Base-by-base conservation (phyloP, 495 filamentous ascomycete genomes). In the Polyplosphaeria fusca region DNA sequence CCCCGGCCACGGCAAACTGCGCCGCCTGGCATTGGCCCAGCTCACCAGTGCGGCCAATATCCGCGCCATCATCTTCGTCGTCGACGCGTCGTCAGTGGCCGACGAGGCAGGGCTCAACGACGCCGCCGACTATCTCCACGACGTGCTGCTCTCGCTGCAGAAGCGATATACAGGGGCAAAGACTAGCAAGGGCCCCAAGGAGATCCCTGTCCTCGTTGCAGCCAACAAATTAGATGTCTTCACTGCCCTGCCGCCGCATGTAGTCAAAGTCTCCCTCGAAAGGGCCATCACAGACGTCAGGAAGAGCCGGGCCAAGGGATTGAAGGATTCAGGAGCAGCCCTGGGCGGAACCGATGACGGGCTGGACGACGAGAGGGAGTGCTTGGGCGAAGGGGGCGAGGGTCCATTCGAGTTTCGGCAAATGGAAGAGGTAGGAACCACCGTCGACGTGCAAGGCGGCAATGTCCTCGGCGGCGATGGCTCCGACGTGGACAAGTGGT, bases 161-260 rank as follows among this genome's bases (percentile, higher is more conserved):
- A 87, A 84, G 69, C 79, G 86, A 4, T 77, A 82, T n/a, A 74
- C 81, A 13, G 72, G 66, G 12, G 77, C 71, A 28, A 77, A 80
- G 60, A 82, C 78, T 9, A 73, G 77, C 39, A 84, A 84, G 52
- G 76, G 78, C 1, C 80, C 82, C 0, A 70, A 78, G 14, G 79
- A 82, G 18, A 77, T 94, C 25, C 82, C 86, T 0, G 80, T 98
- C 2, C 72, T 97, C 18, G 72, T 98, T 35, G 91, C 88, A 3
- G 91, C 91, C 32, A 97, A 97, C 68, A 98, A 98, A 76, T 77
- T 91, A 46, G 93, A 98, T 70, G 74, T 97, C 12, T 98, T 98
- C 69, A 97, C 93, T 0, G 91, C 93, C 11, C 73, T 96, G 42
- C 93, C 93, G 0, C 82, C 88, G 1, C 76, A 79, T 1, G 77